Conservation (phyloP, 768 basidiomycete genomes). For the Fomitopsis serialis region DNA sequence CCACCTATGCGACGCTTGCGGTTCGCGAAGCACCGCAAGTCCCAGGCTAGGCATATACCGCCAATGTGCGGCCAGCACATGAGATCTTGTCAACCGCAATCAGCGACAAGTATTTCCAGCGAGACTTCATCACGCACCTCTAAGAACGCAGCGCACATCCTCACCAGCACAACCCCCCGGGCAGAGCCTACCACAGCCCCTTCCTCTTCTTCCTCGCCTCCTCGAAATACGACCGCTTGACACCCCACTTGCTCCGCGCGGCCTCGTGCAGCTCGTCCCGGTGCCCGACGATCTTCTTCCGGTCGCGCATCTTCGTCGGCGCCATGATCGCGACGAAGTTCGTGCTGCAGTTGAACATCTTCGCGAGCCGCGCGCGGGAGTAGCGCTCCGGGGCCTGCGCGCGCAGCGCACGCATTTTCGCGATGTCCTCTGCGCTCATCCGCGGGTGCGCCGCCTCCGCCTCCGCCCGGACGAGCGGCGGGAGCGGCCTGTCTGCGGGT, state of each 20-base stretch:
- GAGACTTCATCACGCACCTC: no score
- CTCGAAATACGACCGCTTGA: constrained; percentile 53
- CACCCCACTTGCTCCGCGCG: constrained; percentile 60
- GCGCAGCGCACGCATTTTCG: constrained; percentile 54
- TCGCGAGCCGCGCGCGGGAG: constrained; percentile 64
- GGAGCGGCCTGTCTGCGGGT: constrained; percentile 16
- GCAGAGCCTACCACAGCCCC: constrained; percentile 56
- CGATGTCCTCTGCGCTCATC: constrained; percentile 47
- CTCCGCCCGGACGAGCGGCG: constrained; percentile 18
- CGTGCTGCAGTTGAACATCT: constrained; percentile 69
- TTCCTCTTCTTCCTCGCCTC: constrained; percentile 66
- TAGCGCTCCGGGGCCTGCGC: constrained; percentile 50
- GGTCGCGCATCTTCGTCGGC: constrained; percentile 47
- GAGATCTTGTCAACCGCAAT: no score
- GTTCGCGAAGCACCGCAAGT: no score
- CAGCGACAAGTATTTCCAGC: no score
- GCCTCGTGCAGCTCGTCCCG: constrained; percentile 44
- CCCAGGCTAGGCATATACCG: no score
- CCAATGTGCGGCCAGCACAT: no score
- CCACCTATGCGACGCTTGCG: no score
- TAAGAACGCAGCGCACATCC: no score
- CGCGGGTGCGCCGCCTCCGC: constrained; percentile 28
- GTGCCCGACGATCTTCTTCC: constrained; percentile 35
- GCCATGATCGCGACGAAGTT: constrained; percentile 63
- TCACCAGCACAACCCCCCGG: no score